Evolutionary conservation across 176 grass and related monocot genomes (phyloP).

Genomic region (Pontederia crassipes): DNA sequence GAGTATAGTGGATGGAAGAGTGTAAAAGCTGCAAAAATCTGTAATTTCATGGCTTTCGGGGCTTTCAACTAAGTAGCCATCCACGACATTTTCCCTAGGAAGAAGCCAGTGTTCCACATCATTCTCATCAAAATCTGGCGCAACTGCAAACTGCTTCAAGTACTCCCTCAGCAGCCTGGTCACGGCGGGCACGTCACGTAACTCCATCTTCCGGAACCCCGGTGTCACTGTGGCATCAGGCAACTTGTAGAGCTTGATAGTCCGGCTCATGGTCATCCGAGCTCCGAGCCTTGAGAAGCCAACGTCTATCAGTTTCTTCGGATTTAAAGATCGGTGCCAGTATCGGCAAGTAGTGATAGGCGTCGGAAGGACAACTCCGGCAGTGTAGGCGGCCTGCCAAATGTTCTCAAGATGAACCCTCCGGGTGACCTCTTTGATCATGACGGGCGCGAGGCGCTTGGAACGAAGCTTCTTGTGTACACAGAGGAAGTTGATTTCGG

Average conservation of each 20-base stretch:
- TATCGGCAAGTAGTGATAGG: constrained; percentile 95
- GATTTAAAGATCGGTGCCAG: constrained; percentile 91
- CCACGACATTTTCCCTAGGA: constrained; percentile 67
- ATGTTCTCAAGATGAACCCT: constrained; percentile 94
- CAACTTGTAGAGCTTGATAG: constrained; percentile 83
- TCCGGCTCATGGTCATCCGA: constrained; percentile 98
- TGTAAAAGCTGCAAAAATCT: constrained; percentile 97
- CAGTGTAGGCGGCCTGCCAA: constrained; percentile 97
- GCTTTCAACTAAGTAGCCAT: constrained; percentile 94
- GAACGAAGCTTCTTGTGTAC: constrained; percentile 99
- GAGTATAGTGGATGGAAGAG: constrained; percentile 73
- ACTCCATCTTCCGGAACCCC: constrained; percentile 85
- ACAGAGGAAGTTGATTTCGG: constrained; percentile 98
- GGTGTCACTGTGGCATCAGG: constrained; percentile 68
- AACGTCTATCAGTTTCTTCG: constrained; percentile 94
- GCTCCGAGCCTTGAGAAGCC: constrained; percentile 83
- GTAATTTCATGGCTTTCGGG: constrained; percentile 92
- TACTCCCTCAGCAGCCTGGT: constrained; percentile 67
- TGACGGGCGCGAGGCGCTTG: constrained; percentile 93
- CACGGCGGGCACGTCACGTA: constrained; percentile 75
- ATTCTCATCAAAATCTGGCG: constrained; percentile 83
- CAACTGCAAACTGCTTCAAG: constrained; percentile 58
- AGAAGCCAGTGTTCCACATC: constrained; percentile 99
- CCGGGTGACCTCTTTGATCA: constrained; percentile 95
- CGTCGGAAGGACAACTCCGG: constrained; percentile 79